These are phyloP conservation scores for Macrotyloma uniflorum DNA, from an alignment of 306 rosid genomes.

Conservation along the genomic window DNA sequence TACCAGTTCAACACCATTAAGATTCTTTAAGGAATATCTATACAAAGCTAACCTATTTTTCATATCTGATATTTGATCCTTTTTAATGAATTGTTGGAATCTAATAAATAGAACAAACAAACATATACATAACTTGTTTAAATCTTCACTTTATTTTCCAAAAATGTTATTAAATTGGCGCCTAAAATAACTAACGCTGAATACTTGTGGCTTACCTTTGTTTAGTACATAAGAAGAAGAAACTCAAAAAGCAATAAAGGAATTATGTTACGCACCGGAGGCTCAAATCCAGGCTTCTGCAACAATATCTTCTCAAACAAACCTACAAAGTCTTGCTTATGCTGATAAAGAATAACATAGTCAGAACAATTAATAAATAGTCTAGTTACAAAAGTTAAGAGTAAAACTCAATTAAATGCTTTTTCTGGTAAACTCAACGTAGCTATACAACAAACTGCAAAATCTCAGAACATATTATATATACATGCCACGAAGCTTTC, in stretches of 20 bases:
- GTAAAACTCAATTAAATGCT: background rate
- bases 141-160: background rate
- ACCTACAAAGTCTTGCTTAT: slow-evolving; percentile 61
- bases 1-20: slow-evolving; percentile 1
- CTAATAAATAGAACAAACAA: slow-evolving; percentile 21
- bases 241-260: slow-evolving; percentile 11
- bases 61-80: background rate
- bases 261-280: slow-evolving; percentile 66
- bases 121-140: background rate
- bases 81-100: background rate
- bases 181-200: slow-evolving; percentile 1
- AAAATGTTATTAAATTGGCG: background rate
- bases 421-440: background rate
- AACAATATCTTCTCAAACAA: slow-evolving; percentile 58
- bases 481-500: background rate
- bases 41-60: background rate
- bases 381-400: slow-evolving; percentile 19
- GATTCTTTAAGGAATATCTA: slow-evolving; percentile 20
- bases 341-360: slow-evolving; percentile 50
- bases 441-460: slow-evolving; percentile 16
- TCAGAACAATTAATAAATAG: slow-evolving; percentile 22
- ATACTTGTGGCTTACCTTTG: background rate
- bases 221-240: slow-evolving; percentile 1
- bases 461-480: background rate
- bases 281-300: slow-evolving; percentile 62